Percentiles rank a stretch among this genome's conserved stretches.
Conservation (phyloP, 2,329 filamentous ascomycete species). For the Atkinsonella texensis region DNA sequence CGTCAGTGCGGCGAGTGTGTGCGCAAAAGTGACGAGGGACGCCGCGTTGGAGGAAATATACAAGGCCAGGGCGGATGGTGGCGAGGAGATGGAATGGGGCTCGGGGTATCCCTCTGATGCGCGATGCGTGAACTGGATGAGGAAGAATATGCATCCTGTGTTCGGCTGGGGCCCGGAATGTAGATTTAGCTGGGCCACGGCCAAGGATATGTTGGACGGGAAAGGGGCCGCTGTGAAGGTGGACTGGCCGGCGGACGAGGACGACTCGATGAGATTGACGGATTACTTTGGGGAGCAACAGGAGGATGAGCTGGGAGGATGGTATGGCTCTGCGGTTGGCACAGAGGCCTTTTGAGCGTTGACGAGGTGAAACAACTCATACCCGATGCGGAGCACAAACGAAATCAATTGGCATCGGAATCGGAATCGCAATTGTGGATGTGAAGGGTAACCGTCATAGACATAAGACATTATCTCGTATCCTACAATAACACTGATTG, state of each 20-base stretch:
- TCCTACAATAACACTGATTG: conserved; percentile 6
- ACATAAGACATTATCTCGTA: conserved; percentile 11
- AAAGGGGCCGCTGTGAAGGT: conserved; percentile 57
- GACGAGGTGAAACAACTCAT: neutral
- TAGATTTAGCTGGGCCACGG: conserved; percentile 90
- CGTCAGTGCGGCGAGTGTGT: conserved; percentile 87
- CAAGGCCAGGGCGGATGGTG: conserved; percentile 26
- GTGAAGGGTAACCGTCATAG: neutral
- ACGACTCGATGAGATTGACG: conserved; percentile 58
- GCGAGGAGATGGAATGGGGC: conserved; percentile 55
- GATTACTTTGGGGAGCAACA: conserved; percentile 52
- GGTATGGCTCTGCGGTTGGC: conserved; percentile 68
- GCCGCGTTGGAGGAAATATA: conserved; percentile 75
- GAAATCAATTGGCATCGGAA: neutral
- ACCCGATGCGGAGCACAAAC: neutral
- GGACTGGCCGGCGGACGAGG: conserved; percentile 72
- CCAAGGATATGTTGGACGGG: conserved; percentile 82
- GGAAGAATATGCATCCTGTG: conserved; percentile 74
- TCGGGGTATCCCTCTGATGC: conserved; percentile 88
- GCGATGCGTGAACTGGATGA: conserved; percentile 70
- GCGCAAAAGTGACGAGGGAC: conserved; percentile 91
- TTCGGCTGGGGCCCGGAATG: conserved; percentile 95
- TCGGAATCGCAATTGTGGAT: neutral
- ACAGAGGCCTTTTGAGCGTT: conserved; percentile 52
- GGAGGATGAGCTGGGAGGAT: conserved; percentile 58